These are phyloP conservation scores for Xylaria sp. DNA, from an alignment of 2,329 filamentous ascomycete species.

Conservation along the genomic window DNA sequence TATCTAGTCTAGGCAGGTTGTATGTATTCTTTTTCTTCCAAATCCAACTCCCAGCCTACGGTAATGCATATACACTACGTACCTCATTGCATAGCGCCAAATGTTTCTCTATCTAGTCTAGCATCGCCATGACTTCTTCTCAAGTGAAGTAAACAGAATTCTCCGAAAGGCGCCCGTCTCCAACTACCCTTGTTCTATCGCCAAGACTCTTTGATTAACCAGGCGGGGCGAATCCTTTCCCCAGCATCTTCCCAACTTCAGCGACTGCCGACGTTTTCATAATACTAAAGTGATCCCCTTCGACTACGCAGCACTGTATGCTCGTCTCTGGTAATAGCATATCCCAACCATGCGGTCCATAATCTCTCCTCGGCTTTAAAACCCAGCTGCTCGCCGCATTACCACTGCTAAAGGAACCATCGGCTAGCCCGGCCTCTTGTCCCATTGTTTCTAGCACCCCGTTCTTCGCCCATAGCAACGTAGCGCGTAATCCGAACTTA, in stretches of 20 bases:
- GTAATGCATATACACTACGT: background rate
- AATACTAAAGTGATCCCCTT: conserved; percentile 23
- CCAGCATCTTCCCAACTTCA: background rate
- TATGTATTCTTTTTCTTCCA: background rate
- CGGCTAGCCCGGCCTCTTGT: background rate
- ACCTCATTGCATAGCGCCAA: conserved; percentile 43
- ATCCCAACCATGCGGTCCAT: conserved; percentile 16
- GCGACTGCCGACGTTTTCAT: conserved; percentile 11
- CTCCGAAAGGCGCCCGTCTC: background rate
- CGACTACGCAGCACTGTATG: conserved; percentile 2
- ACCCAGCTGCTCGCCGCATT: conserved; percentile 4
- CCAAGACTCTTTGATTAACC: background rate
- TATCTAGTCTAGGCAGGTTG: background rate
- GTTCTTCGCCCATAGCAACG: conserved; percentile 14
- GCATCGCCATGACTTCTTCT: background rate
- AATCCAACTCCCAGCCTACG: background rate
- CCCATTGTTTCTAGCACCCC: conserved; percentile 13
- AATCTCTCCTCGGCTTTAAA: background rate
- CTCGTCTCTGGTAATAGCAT: conserved; percentile 1
- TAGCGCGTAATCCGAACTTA: background rate
- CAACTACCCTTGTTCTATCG: background rate
- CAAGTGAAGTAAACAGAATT: background rate
- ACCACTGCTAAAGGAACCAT: background rate
- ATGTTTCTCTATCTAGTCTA: background rate
- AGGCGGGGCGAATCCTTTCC: background rate